phyloP scores from a whole-genome alignment of 306 rosid species.

The Citrullus colocynthis region DNA sequence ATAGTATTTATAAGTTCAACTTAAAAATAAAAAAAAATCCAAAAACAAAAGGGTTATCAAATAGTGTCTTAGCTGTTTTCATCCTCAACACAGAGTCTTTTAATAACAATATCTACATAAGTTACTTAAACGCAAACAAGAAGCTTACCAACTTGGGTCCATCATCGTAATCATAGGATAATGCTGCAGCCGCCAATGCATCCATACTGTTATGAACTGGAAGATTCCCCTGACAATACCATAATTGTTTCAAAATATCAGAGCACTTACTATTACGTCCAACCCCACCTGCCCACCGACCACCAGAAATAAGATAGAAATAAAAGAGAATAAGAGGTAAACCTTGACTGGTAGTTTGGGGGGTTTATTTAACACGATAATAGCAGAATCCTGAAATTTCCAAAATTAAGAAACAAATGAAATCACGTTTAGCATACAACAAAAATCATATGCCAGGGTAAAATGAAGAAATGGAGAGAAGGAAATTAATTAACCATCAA shows the following conservation, averaged over 20 bases:
- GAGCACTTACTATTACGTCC: slow-evolving; percentile 6
- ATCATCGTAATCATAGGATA: slow-evolving; percentile 66
- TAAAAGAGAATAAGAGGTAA: slow-evolving; percentile 2
- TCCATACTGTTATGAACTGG: slow-evolving; percentile 96
- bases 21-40: no score
- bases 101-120: not conserved
- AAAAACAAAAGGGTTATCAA: no score
- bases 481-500: not conserved
- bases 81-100: not conserved
- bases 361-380: slow-evolving; percentile 81
- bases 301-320: not conserved
- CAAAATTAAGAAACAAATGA: not conserved
- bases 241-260: slow-evolving; percentile 14
- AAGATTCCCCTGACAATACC: slow-evolving; percentile 63
- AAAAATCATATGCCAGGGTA: not conserved
- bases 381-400: slow-evolving; percentile 62
- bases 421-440: slow-evolving; percentile 5
- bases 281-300: not conserved
- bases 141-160: slow-evolving; percentile 80
- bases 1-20: no score
- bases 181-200: slow-evolving; percentile 91
- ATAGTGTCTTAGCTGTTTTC: not conserved
- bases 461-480: not conserved
- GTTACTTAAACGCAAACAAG: not conserved
- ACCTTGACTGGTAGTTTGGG: slow-evolving; percentile 93